A percentile compares a stretch with the other conserved stretches of the same genome.
These are phyloP conservation scores for Tricholoma matsutake DNA, from an alignment of 768 basidiomycete species.

Conservation along the genomic window DNA sequence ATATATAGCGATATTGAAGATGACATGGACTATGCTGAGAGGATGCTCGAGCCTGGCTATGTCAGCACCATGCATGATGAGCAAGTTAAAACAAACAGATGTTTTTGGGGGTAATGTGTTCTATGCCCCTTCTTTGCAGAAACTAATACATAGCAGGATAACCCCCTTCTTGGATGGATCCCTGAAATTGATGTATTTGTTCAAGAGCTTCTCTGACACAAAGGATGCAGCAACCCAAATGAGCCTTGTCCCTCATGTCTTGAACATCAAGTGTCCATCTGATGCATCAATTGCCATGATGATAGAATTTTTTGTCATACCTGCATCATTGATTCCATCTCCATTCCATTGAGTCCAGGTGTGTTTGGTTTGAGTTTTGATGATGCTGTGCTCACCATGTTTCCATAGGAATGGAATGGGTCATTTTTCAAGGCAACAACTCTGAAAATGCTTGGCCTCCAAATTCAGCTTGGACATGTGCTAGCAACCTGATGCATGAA, in stretches of 20 bases:
- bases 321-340: neutral
- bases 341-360: conserved; percentile 5
- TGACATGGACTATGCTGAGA: neutral
- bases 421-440: no score
- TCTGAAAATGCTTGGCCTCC: no score
- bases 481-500: no score
- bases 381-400: no score
- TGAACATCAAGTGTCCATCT: neutral
- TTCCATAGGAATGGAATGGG: no score
- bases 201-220: no score
- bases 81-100: neutral
- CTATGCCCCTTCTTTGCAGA: neutral
- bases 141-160: no score
- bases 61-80: neutral
- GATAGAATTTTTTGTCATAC: neutral
- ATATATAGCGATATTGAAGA: neutral
- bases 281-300: neutral
- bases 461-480: no score
- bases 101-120: neutral
- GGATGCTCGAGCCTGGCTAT: no score
- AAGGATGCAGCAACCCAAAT: no score
- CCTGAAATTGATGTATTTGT: conserved; percentile 1
- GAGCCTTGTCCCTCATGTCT: neutral
- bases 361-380: no score
- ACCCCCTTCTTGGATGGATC: neutral